Conservation (phyloP, 2,329 filamentous ascomycete genomes). For the Trichophyton simii region DNA sequence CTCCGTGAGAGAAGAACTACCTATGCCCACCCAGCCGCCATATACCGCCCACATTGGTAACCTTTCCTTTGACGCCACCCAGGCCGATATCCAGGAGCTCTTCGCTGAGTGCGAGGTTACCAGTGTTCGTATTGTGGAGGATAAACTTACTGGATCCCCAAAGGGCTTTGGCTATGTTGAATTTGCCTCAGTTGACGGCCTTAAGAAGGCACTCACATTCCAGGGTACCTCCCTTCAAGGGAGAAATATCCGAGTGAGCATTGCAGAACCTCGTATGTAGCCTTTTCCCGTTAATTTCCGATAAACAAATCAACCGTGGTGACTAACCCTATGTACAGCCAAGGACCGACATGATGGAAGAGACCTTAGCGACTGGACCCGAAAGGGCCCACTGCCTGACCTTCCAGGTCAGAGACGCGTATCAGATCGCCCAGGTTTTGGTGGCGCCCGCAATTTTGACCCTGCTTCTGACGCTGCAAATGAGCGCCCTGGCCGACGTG, state of each 20-base stretch:
- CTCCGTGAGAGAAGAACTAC: constrained; percentile 52
- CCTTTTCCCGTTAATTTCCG: constrained; percentile 9
- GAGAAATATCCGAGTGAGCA: constrained; percentile 80
- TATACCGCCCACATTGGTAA: constrained; percentile 95
- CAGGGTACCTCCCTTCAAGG: constrained; percentile 76
- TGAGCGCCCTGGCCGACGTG: constrained; percentile 56
- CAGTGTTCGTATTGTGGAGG: constrained; percentile 91
- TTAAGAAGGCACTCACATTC: constrained; percentile 78
- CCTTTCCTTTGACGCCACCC: constrained; percentile 84
- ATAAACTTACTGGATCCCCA: constrained; percentile 82
- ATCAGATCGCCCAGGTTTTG: constrained; percentile 36
- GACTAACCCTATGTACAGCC: constrained; percentile 47
- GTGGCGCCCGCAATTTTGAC: constrained; percentile 39
- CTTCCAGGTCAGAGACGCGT: constrained; percentile 46
- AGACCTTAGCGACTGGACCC: constrained; percentile 81
- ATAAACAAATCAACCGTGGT: background rate
- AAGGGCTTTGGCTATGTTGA: constrained; percentile 99
- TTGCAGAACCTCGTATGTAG: constrained; percentile 89
- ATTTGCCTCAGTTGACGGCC: constrained; percentile 72
- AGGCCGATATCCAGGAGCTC: constrained; percentile 70
- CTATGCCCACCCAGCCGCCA: constrained; percentile 81
- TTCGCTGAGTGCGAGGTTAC: constrained; percentile 75
- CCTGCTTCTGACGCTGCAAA: constrained; percentile 43
- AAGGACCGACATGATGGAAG: constrained; percentile 74
- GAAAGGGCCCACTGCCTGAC: constrained; percentile 78